These are phyloP conservation scores for Vicia sativa DNA, from an alignment of 306 rosid genomes.

Conservation along the genomic window DNA sequence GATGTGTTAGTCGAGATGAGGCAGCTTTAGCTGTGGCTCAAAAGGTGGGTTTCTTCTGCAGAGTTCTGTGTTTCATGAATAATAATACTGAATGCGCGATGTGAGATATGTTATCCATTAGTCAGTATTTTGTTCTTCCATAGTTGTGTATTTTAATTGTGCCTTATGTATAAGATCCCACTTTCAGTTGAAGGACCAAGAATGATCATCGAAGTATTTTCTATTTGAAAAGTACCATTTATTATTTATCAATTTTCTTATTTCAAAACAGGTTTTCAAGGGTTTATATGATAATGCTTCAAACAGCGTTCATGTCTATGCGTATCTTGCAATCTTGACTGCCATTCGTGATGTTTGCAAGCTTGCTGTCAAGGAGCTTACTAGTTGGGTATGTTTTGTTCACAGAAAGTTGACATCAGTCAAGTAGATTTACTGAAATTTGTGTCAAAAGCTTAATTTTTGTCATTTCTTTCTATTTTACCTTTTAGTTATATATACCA, in stretches of 20 bases:
- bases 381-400: constrained; percentile 84
- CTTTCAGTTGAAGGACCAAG: constrained; percentile 20
- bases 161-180: constrained; percentile 6
- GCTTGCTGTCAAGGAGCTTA: constrained; percentile 94
- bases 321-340: constrained; percentile 82
- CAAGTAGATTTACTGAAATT: background rate
- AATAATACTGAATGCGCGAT: background rate
- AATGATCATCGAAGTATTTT: background rate
- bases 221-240: constrained; percentile 7
- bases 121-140: constrained; percentile 11
- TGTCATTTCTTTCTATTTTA: background rate
- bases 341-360: constrained; percentile 99
- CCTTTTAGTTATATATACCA: background rate
- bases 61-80: constrained; percentile 13
- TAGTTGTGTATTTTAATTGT: constrained; percentile 9
- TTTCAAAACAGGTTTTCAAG: constrained; percentile 68
- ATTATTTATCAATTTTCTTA: constrained; percentile 1
- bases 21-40: constrained; percentile 99
- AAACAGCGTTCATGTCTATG: constrained; percentile 66
- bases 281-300: constrained; percentile 84
- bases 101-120: background rate
- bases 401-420: constrained; percentile 1
- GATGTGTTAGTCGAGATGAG: constrained; percentile 94
- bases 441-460: constrained; percentile 9
- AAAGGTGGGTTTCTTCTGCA: constrained; percentile 57